phyloP scores from a whole-genome alignment of 164 flowering plant genomes.

The Vitis rotundifolia region DNA sequence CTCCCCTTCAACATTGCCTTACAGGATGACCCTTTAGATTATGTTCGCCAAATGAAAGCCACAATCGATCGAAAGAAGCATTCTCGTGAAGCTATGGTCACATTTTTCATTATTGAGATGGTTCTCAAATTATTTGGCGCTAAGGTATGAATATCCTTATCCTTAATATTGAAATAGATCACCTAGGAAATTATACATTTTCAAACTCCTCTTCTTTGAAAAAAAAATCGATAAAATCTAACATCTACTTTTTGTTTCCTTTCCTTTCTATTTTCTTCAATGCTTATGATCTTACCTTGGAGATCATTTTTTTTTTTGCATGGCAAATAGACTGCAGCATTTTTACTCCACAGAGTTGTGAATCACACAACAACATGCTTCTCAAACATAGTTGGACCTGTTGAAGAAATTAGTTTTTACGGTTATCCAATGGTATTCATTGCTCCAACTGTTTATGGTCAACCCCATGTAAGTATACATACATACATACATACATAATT shows the following conservation, averaged over 20 bases:
- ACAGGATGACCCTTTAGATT: constrained; percentile 33
- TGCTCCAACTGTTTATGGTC: constrained; percentile 64
- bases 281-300: too few relatives aligned
- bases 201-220: too few relatives aligned
- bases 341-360: constrained; percentile 25
- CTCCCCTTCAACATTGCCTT: constrained; percentile 30
- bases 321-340: constrained; percentile 29
- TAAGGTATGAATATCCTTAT: constrained; percentile 21
- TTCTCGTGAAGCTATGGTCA: constrained; percentile 26
- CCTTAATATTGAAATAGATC: too few relatives aligned
- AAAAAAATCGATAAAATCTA: too few relatives aligned
- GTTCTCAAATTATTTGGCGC: constrained; percentile 25
- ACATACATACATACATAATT: too few relatives aligned
- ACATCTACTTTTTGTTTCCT: too few relatives aligned
- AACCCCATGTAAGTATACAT: constrained; percentile 41
- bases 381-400: constrained; percentile 68
- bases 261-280: too few relatives aligned
- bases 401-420: constrained; percentile 52
- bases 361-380: constrained; percentile 49
- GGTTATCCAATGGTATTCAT: constrained; percentile 59
- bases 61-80: constrained; percentile 29
- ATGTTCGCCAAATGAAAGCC: constrained; percentile 27
- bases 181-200: too few relatives aligned
- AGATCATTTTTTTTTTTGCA: too few relatives aligned
- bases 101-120: constrained; percentile 2